A percentile compares a stretch with the other conserved stretches of the same genome.
Conservation (phyloP, 352 stramenopile species). For the Plasmopara muralis region DNA sequence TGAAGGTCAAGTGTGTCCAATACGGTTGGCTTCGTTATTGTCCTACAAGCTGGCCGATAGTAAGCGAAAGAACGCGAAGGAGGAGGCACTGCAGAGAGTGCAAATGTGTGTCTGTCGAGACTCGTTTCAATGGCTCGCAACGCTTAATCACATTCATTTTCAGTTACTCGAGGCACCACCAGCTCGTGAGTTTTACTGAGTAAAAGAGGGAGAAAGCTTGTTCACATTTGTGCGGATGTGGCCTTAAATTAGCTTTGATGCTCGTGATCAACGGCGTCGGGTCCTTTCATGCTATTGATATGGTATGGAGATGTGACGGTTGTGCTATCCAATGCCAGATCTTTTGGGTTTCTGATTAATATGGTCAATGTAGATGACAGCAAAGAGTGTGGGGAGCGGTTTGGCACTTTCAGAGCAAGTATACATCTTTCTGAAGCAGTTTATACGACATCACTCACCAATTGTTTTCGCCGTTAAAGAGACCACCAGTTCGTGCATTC, state of each 20-base stretch:
- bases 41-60: slow-evolving; percentile 6
- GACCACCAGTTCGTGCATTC: slow-evolving; percentile 21
- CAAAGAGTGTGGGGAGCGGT: slow-evolving; percentile 42
- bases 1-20: slow-evolving; percentile 35
- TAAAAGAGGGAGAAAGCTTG: background rate
- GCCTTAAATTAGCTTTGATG: slow-evolving; percentile 31
- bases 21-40: slow-evolving; percentile 8
- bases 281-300: slow-evolving; percentile 66
- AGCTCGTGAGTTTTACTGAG: slow-evolving; percentile 25
- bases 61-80: slow-evolving; percentile 10
- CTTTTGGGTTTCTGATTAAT: too few species aligned
- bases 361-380: slow-evolving; percentile 31
- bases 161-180: slow-evolving; percentile 40
- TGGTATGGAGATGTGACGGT: slow-evolving; percentile 18
- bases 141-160: slow-evolving; percentile 67
- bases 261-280: slow-evolving; percentile 55
- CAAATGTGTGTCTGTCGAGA: slow-evolving; percentile 47
- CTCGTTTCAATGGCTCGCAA: slow-evolving; percentile 69
- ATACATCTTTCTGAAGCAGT: slow-evolving; percentile 61
- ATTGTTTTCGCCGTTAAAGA: slow-evolving; percentile 56
- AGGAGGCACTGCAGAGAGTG: slow-evolving; percentile 30
- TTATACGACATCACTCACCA: slow-evolving; percentile 61
- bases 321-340: too few species aligned
- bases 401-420: slow-evolving; percentile 54
- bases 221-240: slow-evolving; percentile 4